Conservation (phyloP, 306 rosid genomes). For the peach (Prunus persica) region Prunus_persica_NCBIv2 NC_034009.1:41896001-41896500, state of each 20-base stretch:
- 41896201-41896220: background rate
- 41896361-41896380: constrained; percentile 81
- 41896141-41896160: constrained; percentile 71
- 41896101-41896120: constrained; percentile 58
- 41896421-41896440: constrained; percentile 53
- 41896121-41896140: constrained; percentile 86
- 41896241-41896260: background rate
- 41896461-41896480: constrained; percentile 81
- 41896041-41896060: constrained; percentile 60
- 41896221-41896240: constrained; percentile 10
- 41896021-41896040: constrained; percentile 67
- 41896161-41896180: constrained; percentile 68
- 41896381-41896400: constrained; percentile 73
- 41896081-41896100: constrained; percentile 74
- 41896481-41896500: background rate
- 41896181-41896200: constrained; percentile 52
- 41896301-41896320: constrained; percentile 58
- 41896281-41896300: background rate
- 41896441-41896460: constrained; percentile 56
- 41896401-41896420: constrained; percentile 89
- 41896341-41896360: constrained; percentile 61
- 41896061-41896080: constrained; percentile 85
- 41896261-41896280: constrained; percentile 13
- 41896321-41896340: constrained; percentile 73
- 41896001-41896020: constrained; percentile 29